Percentiles rank a stretch among this genome's conserved stretches.
These are phyloP conservation scores for Papilionanthe hybrid DNA, from an alignment of 116 monocot genomes.

Conservation along the genomic window DNA sequence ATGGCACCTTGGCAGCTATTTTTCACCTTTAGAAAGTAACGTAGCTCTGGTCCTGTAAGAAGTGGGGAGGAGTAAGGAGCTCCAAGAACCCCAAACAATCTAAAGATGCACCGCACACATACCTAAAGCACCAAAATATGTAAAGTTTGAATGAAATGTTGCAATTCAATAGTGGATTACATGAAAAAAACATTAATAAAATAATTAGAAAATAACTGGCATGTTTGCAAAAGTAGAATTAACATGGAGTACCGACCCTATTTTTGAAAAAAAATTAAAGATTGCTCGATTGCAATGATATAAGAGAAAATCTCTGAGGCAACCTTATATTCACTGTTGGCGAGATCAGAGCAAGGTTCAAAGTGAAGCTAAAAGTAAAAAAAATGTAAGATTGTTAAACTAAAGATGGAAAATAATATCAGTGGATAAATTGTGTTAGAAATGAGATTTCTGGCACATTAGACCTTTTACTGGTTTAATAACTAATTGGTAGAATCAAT, in stretches of 20 bases:
- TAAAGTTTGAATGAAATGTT: neutral
- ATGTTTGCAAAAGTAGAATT: neutral
- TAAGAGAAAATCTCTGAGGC: neutral
- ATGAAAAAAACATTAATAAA: neutral
- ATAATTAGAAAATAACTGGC: neutral
- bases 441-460: neutral
- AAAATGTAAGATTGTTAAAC: neutral
- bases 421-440: neutral
- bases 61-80: slow-evolving; percentile 35
- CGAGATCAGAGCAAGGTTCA: neutral
- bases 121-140: slow-evolving; percentile 28
- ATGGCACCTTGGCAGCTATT: slow-evolving; percentile 8
- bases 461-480: neutral
- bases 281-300: neutral
- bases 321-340: neutral
- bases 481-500: neutral
- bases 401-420: neutral
- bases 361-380: neutral
- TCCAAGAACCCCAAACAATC: slow-evolving; percentile 47
- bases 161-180: neutral
- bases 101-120: slow-evolving; percentile 76
- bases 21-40: slow-evolving; percentile 39
- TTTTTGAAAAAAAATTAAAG: neutral
- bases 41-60: slow-evolving; percentile 33
- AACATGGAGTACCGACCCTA: neutral